Base-by-base conservation (phyloP, 768 basidiomycete species). In the Leucocoprinus sp. region DNA sequence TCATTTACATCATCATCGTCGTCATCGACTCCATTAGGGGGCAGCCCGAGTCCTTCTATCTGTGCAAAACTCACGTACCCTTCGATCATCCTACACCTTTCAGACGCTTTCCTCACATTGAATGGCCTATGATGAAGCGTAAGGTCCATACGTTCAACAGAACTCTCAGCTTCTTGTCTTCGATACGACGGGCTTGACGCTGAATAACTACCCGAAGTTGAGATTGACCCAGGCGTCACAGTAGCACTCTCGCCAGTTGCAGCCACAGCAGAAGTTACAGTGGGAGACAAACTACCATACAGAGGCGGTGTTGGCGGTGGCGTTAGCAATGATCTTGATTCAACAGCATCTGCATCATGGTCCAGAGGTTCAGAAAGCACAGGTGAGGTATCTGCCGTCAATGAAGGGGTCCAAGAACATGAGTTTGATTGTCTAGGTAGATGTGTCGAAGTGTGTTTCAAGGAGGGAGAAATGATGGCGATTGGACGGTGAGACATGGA, bases 21-120 rank as follows among this genome's bases (percentile, higher is more conserved):
- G 6, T 52, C 50, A 11, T 51, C 51, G 14, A 41, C 52, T 34
- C 49, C 48, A 18, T 56, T 55, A 3, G 56, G 56, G 0, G 58
- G 58, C 4, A 28, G 52, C 15, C 58, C 58, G 42, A 59, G 28
- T 17, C 58, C 58, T 37, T 59, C 58, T 12, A 59, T 50, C 33
- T 34, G 51, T 29, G 55, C 40, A 49, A 59, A 59, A 33, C 49
- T 51, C 14, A 59, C 55, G 50, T 56, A 57, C 8, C 58, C 58
- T 15, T 59, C 53, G 42, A 59, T 57, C 47, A 42, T 44, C 33
- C 55, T 47, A 43, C 54, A 55, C 39, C 41, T 49, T 37, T 51
- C 54, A 35, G 52, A 53, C 24, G 58, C 58, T 11, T 54, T 53
- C 9, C 58, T 39, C 12, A 48, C 56, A 45, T 59, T 59, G 29